Conservation (phyloP, 306 rosid species). For the Comarum palustre region DNA sequence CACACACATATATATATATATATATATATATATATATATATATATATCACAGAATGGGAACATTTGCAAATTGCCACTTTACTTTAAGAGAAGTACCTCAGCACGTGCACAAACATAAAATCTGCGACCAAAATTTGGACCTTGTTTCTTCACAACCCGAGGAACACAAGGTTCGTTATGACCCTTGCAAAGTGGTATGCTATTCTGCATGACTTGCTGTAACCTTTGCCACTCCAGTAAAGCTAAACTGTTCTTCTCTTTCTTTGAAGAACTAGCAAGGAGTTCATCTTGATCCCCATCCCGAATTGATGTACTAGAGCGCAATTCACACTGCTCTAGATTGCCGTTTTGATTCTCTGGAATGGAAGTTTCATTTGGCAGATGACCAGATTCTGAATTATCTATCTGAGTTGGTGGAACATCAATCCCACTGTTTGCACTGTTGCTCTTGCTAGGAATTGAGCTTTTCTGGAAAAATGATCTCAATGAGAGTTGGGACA, state of each 20-base stretch:
- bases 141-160: conserved; percentile 86
- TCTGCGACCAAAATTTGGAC: conserved; percentile 78
- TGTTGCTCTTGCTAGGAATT: conserved; percentile 29
- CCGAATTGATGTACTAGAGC: conserved; percentile 32
- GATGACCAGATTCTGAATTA: conserved; percentile 36
- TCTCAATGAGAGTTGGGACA: conserved; percentile 65
- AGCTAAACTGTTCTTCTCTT: conserved; percentile 57
- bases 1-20: too few species aligned
- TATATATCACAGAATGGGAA: background rate
- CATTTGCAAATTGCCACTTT: background rate
- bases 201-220: conserved; percentile 79
- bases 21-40: too few species aligned
- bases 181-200: conserved; percentile 89
- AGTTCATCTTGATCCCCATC: conserved; percentile 41
- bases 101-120: conserved; percentile 76
- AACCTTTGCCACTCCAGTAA: conserved; percentile 85
- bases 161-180: conserved; percentile 78
- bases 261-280: conserved; percentile 33
- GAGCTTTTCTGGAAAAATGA: conserved; percentile 66
- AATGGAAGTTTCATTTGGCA: conserved; percentile 34
- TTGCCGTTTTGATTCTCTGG: conserved; percentile 30
- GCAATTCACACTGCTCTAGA: conserved; percentile 34
- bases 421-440: conserved; percentile 27
- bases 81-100: conserved; percentile 44
- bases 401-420: conserved; percentile 31